Evolutionary conservation across 1,284 basidiomycete genomes (phyloP), one percentile per base, ranked within the genome.

Genomic region (Naganishia albida): DNA sequence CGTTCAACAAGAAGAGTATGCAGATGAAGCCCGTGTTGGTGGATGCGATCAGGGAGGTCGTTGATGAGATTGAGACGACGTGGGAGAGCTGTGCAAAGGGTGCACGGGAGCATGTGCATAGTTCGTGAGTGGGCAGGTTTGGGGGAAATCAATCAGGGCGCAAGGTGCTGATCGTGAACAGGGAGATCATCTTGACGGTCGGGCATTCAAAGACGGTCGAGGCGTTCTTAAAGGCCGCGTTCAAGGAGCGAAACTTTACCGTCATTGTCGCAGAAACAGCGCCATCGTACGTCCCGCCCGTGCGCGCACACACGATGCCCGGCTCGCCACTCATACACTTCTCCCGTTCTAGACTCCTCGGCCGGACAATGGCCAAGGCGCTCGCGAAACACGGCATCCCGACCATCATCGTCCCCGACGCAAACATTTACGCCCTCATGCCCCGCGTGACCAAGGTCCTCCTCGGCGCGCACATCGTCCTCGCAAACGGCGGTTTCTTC

Each of bases 371-470:
- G 85, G 93, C 93, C 12, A 82, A 86, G 68, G 84, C 87, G 2
- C 83, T 93, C 30, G 89, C 91, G 1, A 79, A 85, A 25, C 83
- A 86, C 25, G 88, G 90, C 63, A 93, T 98, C 70, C 92, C 91
- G 13, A 94, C 93, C 20, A 89, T 98, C 75, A 88, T 99, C 59
- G 88, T 99, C 51, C 94, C 95, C 44, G 95, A 98, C 79, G 91
- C 90, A 18, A 91, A 91, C 44, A 88, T 98, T 75, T 96, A 91
- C 76, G 92, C 93, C 15, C 85, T 99, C 70, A 92, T 99, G 88
- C 95, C 95, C 3, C 87, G 95, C 68, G 91, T 97, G 62, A 96
- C 93, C 80, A 99, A 99, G 81, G 89, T 98, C 69, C 87, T 97
- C 68, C 84, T 97, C 55, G 92, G 92, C 53, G 90, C 93, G 8